phyloP scores from a whole-genome alignment of 305 asterid genomes.

The Fraxinus platypoda region DNA sequence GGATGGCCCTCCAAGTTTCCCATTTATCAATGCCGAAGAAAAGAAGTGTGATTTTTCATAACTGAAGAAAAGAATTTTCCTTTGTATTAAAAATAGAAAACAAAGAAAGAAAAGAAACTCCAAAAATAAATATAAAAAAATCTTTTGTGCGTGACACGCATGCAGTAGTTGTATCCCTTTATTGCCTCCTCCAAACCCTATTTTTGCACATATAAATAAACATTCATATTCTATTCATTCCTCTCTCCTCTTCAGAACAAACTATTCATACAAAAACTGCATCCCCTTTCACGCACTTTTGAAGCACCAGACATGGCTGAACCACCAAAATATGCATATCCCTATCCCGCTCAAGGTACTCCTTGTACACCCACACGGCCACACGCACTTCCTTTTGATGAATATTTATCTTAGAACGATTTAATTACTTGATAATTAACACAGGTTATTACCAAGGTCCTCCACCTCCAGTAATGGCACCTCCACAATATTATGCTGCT shows the following conservation, averaged over 20 bases:
- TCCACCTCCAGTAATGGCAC: constrained; percentile 62
- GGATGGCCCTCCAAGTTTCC: not conserved
- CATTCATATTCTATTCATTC: not conserved
- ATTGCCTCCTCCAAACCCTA: not conserved
- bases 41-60: not conserved
- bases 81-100: too few relatives aligned
- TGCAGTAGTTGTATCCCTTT: not conserved
- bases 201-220: not conserved
- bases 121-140: too few relatives aligned
- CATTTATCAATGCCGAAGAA: not conserved
- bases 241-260: not conserved
- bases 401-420: too few relatives aligned
- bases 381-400: not conserved
- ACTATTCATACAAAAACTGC: not conserved
- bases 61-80: too few relatives aligned
- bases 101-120: not conserved
- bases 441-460: constrained; percentile 50
- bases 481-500: constrained; percentile 50
- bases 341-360: constrained; percentile 54
- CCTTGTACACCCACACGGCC: not conserved
- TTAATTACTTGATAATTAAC: not conserved
- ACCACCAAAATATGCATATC: constrained; percentile 53
- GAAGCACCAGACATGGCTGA: constrained; percentile 29
- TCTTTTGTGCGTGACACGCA: not conserved
- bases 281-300: not conserved